Evolutionary conservation across 352 stramenopile genomes (phyloP), one percentile per base, ranked within the genome.

Genomic region (Phytopythium mirpurense): DNA sequence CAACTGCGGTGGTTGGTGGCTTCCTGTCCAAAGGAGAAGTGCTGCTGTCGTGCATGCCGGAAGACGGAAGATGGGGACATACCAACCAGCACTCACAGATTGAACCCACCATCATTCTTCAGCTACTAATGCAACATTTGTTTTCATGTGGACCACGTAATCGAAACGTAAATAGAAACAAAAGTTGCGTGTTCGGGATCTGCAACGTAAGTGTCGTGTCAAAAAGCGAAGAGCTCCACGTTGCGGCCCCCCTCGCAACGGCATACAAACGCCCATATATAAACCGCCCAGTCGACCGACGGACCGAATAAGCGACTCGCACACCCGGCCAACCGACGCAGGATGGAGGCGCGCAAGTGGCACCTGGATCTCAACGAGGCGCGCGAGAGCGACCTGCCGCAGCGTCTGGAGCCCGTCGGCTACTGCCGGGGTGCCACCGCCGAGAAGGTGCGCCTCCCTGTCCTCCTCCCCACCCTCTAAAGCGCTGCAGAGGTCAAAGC

Each of bases 331-430:
- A n/a, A n/a, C n/a, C 29, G 9, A 32, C 7, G 6, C 32, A 45
- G n/a, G 15, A 71, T 76, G 67, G 67, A 78, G 59, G 69, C 78
- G 62, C 63, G 78, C 68, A 92, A 90, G 66, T 92, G 81, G 81
- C 74, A 80, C 55, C 42, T 92, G 43, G 77, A 88, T 49, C 74
- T 93, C 34, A 81, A 85, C 53, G 82, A 93, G 42, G 72, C 67
- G 23, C 79, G 78, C 63, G 82, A 93, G 63, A 84, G 67, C 65
- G 74, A 87, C 60, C 65, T 90, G 19, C 76, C 77, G 34, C 57
- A 65, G 37, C 65, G 62, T 40, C 65, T 89, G 23, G 82, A 89
- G 65, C 82, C 82, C 11, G 63, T 90, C 24, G 82, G 82, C 49
- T 93, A 72, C 57, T 73, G 65, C 47, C 77, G 72, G 26, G 76